Base-by-base conservation (phyloP, 192 early-diverging fungal species). In the Geranomyces michiganensis region DNA sequence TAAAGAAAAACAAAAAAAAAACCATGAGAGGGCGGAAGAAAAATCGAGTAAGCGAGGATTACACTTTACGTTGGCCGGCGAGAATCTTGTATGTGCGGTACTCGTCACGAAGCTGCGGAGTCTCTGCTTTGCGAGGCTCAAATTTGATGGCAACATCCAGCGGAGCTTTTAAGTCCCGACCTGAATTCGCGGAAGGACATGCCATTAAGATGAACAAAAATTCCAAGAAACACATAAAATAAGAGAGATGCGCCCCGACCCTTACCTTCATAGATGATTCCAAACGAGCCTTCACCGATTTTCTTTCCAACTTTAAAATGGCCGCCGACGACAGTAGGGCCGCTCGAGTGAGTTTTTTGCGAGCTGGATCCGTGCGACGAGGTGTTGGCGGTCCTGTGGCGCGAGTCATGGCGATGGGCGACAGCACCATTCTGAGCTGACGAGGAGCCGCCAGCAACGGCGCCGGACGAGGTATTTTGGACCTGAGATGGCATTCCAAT, bases 261-360 rank as follows among this genome's bases (percentile, higher is more conserved):
- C 62, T 31, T 80, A 94, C 96, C 97, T 90, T 99, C 95, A 78
- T 97, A 97, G 70, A 99, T 97, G 81, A 97, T 91, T 58, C 97
- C 97, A 88, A 99, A 99, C 74, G 91, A 93, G 44, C 97, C 97
- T 78, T 97, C 96, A 41, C 96, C 97, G 82, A 99, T 93, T 81
- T 94, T 94, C 78, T 90, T 92, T 49, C 94, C 95, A 41, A 98
- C 94, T 75, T 90, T 92, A 77, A 92, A 99, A 77, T 98, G 95
- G 33, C 95, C 93, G 41, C 97, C 97, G 24, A 99, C 97, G 59
- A 74, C 45, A 27, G 63, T 74, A 4, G 73, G 73, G 19, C 66
- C 56, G 14, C 33, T 43, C 41, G 62, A 64, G 30, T 53, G 61
- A 51, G 51, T 46, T 55, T 59, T 48, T 41, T 3, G 3, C n/a